Conservation (phyloP, 768 basidiomycete species). For the Rhodotorula babjevae region DNA sequence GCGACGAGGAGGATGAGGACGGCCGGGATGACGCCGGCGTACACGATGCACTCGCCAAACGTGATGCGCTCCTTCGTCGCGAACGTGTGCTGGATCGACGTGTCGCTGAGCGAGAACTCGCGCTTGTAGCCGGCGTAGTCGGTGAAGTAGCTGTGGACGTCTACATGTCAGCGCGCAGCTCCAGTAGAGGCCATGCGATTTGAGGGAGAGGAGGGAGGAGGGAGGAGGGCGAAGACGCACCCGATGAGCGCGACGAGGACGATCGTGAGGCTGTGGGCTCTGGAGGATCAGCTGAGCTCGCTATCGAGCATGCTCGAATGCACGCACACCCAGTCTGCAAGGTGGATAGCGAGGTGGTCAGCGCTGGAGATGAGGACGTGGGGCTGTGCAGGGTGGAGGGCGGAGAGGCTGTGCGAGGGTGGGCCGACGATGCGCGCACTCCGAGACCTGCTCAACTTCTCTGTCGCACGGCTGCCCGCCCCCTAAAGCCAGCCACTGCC, state of each 20-base stretch:
- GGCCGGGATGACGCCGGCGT: constrained; percentile 57
- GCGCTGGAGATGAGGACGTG: background rate
- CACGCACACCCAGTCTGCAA: background rate
- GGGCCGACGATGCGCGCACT: no score
- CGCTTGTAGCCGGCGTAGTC: constrained; percentile 56
- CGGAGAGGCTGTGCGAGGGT: no score
- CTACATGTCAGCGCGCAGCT: no score
- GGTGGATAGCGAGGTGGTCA: background rate
- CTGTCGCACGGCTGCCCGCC: no score
- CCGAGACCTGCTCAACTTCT: no score
- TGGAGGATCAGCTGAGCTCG: background rate
- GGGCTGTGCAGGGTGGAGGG: background rate
- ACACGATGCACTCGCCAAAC: constrained; percentile 12
- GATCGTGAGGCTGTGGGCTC: constrained; percentile 17
- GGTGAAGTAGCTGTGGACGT: background rate
- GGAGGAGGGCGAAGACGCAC: no score
- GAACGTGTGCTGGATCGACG: constrained; percentile 51
- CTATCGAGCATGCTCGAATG: no score
- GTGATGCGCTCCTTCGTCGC: constrained; percentile 22
- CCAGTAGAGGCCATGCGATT: no score
- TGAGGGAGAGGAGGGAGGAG: no score
- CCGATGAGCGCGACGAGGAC: constrained; percentile 27
- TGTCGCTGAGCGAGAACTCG: constrained; percentile 71
- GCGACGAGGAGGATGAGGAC: constrained; percentile 66
- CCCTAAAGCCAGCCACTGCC: no score